These are phyloP conservation scores for Seminavis robusta DNA, from an alignment of 108 stramenopile genomes.

Conservation along the genomic window DNA sequence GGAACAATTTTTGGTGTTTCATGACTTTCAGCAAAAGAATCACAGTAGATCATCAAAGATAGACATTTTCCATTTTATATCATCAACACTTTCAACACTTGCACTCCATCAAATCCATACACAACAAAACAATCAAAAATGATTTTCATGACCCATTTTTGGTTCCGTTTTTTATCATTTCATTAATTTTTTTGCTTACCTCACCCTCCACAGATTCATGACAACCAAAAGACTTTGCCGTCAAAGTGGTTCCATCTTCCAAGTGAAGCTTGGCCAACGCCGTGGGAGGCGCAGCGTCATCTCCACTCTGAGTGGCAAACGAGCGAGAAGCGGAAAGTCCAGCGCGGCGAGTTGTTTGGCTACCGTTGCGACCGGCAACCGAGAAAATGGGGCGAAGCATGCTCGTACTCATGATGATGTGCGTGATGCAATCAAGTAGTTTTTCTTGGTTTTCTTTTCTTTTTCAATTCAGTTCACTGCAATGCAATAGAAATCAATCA, in stretches of 20 bases:
- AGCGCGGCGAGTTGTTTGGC: too few relatives aligned
- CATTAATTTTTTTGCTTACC: conserved; percentile 39
- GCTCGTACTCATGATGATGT: too few relatives aligned
- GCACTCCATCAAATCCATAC: neutral
- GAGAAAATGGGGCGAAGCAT: too few relatives aligned
- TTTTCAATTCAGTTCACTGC: too few relatives aligned
- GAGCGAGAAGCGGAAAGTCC: too few relatives aligned
- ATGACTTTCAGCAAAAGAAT: neutral
- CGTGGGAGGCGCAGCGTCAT: conserved; percentile 60
- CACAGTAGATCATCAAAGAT: neutral
- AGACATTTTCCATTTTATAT: neutral
- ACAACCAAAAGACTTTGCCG: conserved; percentile 70
- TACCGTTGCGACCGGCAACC: too few relatives aligned
- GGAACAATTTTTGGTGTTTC: neutral
- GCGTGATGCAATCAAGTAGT: too few relatives aligned
- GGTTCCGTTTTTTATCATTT: neutral
- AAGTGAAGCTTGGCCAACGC: conserved; percentile 75
- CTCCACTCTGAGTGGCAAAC: conserved; percentile 58
- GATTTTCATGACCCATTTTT: neutral
- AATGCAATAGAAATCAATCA: too few relatives aligned
- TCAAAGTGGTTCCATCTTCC: conserved; percentile 77
- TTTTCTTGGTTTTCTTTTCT: too few relatives aligned
- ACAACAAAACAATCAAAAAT: neutral
- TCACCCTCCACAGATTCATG: conserved; percentile 81
- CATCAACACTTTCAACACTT: neutral